Evolutionary conservation across 352 stramenopile genomes (phyloP).

Genomic region (Phytophthora sp.): DNA sequence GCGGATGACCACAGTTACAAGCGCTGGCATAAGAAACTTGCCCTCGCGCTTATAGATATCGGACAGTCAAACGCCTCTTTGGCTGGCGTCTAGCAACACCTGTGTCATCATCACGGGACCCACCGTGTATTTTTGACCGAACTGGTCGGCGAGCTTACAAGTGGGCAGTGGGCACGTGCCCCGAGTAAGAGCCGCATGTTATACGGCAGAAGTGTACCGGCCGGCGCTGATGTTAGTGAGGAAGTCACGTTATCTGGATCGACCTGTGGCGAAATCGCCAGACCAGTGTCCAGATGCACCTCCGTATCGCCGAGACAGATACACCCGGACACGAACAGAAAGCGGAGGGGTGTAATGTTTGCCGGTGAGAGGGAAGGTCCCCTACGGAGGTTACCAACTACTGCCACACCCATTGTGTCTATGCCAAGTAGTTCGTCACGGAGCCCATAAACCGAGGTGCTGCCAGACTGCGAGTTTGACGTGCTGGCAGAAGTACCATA

Average conservation of each 20-base stretch:
- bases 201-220: background rate
- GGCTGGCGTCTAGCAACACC: background rate
- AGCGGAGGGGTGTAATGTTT: background rate
- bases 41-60: constrained; percentile 10
- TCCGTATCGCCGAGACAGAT: constrained; percentile 1
- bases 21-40: constrained; percentile 40
- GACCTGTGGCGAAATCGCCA: background rate
- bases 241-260: background rate
- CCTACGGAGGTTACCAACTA: constrained; percentile 2
- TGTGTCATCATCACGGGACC: background rate
- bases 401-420: constrained; percentile 2
- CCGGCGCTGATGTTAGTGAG: background rate
- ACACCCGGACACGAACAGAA: background rate
- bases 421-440: background rate
- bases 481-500: constrained; percentile 13
- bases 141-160: constrained; percentile 5
- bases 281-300: background rate
- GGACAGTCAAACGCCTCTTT: constrained; percentile 14
- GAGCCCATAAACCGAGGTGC: background rate
- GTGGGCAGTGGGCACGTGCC: constrained; percentile 1
- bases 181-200: constrained; percentile 7
- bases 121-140: constrained; percentile 9
- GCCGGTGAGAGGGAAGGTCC: background rate
- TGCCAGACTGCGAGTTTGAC: constrained; percentile 3
- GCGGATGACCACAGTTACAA: constrained; percentile 29